These are phyloP conservation scores for Talaromyces sp. DNA, from an alignment of 2,329 filamentous ascomycete species.

Conservation along the genomic window DNA sequence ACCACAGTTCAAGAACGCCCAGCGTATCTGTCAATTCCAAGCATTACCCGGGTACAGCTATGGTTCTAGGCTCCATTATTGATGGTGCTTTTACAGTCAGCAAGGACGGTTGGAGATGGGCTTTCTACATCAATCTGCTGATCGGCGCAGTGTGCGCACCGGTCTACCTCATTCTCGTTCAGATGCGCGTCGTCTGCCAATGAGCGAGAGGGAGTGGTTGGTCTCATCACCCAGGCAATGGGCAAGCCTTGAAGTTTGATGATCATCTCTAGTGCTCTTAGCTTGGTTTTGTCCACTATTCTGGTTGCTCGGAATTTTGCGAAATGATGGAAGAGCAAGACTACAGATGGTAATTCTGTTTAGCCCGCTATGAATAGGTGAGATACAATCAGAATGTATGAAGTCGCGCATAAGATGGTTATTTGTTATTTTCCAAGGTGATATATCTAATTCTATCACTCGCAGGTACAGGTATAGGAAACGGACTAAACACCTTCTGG, in stretches of 20 bases:
- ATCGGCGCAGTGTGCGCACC: slow-evolving; percentile 43
- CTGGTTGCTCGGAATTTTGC: not conserved
- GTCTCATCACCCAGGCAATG: not conserved
- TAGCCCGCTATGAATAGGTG: not conserved
- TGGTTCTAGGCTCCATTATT: slow-evolving; percentile 38
- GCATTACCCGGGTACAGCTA: slow-evolving; percentile 34
- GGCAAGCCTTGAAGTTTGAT: not conserved
- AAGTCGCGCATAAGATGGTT: not conserved
- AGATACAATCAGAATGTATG: not conserved
- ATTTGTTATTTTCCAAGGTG: no score
- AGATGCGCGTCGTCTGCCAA: slow-evolving; percentile 21
- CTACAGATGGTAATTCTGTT: not conserved
- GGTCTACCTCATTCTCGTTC: slow-evolving; percentile 36
- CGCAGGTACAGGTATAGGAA: not conserved
- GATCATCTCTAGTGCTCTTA: not conserved
- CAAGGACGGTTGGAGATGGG: slow-evolving; percentile 27
- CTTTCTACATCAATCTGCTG: slow-evolving; percentile 53
- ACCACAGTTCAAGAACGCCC: slow-evolving; percentile 27
- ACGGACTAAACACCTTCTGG: not conserved
- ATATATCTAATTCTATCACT: not conserved
- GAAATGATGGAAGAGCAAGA: not conserved
- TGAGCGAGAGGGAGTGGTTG: not conserved
- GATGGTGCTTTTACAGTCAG: slow-evolving; percentile 35
- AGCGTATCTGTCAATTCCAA: slow-evolving; percentile 32
- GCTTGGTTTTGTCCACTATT: not conserved